Evolutionary conservation across 768 basidiomycete species (phyloP).

Genomic region (Termitomyces sp.): DNA sequence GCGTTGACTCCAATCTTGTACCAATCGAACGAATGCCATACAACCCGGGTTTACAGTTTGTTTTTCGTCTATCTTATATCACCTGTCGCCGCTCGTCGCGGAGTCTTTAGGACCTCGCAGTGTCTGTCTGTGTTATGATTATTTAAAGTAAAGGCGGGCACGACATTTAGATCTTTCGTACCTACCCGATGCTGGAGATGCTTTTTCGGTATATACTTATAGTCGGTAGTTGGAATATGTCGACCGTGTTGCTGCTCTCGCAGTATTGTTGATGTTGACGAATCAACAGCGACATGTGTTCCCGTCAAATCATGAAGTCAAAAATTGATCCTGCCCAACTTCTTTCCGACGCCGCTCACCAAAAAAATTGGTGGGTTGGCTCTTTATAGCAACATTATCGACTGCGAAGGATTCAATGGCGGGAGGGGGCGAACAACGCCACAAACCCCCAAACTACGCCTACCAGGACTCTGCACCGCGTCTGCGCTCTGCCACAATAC

Average conservation of each 20-base stretch:
- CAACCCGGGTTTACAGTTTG: neutral
- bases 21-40: conserved; percentile 8
- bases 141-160: conserved; percentile 17
- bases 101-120: neutral
- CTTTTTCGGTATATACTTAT: conserved; percentile 2
- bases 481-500: conserved; percentile 24
- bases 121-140: conserved; percentile 16
- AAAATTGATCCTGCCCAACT: neutral
- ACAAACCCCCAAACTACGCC: conserved; percentile 43
- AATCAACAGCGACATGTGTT: neutral
- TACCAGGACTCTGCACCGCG: conserved; percentile 28
- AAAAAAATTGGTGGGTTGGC: neutral
- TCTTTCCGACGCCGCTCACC: neutral
- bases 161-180: conserved; percentile 17
- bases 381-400: neutral
- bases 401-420: conserved; percentile 25
- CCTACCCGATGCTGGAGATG: conserved; percentile 8
- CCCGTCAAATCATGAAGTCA: neutral
- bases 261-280: neutral
- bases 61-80: conserved; percentile 16
- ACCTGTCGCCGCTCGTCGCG: conserved; percentile 12
- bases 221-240: conserved; percentile 9
- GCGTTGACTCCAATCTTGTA: conserved; percentile 16
- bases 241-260: conserved; percentile 6
- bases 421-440: conserved; percentile 42